Evolutionary conservation across 164 flowering plant genomes (phyloP).

Genomic region (Euptelea pleiosperma): DNA sequence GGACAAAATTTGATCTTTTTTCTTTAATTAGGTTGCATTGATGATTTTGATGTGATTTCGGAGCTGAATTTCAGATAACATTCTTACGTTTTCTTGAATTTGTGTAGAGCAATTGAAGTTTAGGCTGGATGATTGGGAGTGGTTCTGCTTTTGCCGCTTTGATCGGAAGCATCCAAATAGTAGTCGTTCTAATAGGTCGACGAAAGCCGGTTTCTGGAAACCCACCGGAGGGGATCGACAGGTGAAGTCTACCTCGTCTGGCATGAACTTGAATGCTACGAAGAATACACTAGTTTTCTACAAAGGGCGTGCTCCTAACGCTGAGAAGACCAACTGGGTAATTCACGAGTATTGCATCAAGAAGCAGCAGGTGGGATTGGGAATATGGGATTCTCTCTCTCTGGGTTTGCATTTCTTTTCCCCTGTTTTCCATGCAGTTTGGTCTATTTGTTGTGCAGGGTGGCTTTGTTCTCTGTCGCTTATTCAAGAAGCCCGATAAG

Average conservation of each 20-base stretch:
- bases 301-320: constrained; percentile 6
- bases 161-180: constrained; percentile 78
- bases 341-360: constrained; percentile 51
- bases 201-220: constrained; percentile 72
- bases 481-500: constrained; percentile 60
- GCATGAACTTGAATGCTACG: not conserved
- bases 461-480: constrained; percentile 68
- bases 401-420: not conserved
- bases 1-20: not conserved
- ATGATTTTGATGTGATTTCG: too few relatives aligned
- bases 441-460: constrained; percentile 30
- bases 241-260: constrained; percentile 31
- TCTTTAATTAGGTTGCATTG: not conserved
- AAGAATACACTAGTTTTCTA: constrained; percentile 10
- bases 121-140: constrained; percentile 48
- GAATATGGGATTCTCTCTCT: not conserved
- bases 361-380: constrained; percentile 50
- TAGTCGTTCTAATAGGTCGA: constrained; percentile 59
- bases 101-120: constrained; percentile 49
- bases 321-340: constrained; percentile 8
- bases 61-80: too few relatives aligned
- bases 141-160: constrained; percentile 67
- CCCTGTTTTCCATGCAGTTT: not conserved
- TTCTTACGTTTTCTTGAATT: not conserved
- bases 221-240: constrained; percentile 72